phyloP scores from a whole-genome alignment of 441 rosid species.

The Populus hybrid region DNA sequence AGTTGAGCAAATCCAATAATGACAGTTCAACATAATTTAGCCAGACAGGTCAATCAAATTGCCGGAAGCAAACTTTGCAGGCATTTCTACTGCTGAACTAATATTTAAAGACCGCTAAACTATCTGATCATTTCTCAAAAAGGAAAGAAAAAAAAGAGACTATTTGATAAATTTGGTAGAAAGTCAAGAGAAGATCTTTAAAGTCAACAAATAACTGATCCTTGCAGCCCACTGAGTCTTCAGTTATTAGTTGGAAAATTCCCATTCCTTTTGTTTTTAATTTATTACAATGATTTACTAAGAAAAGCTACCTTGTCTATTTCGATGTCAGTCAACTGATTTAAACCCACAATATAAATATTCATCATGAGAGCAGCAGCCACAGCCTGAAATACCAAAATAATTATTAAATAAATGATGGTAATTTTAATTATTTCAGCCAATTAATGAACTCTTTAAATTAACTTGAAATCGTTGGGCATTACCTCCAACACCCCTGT shows the following conservation, averaged over 20 bases:
- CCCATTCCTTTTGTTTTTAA: neutral
- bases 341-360: slow-evolving; percentile 86
- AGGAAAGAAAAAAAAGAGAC: neutral
- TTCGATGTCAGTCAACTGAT: slow-evolving; percentile 29
- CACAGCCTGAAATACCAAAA: slow-evolving; percentile 61
- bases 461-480: neutral
- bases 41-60: neutral
- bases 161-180: neutral
- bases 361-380: slow-evolving; percentile 96
- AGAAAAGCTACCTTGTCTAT: slow-evolving; percentile 75
- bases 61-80: slow-evolving; percentile 1
- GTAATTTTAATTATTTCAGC: neutral
- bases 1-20: neutral
- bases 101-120: neutral
- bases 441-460: slow-evolving; percentile 8
- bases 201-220: neutral
- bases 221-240: neutral
- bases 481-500: slow-evolving; percentile 78
- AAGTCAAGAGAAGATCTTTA: neutral
- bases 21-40: neutral
- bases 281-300: slow-evolving; percentile 1
- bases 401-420: neutral
- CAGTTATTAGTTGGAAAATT: neutral
- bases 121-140: neutral
- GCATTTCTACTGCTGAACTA: neutral